Evolutionary conservation across 2,329 filamentous ascomycete genomes (phyloP).

Genomic region (Aureobasidium sp.): DNA sequence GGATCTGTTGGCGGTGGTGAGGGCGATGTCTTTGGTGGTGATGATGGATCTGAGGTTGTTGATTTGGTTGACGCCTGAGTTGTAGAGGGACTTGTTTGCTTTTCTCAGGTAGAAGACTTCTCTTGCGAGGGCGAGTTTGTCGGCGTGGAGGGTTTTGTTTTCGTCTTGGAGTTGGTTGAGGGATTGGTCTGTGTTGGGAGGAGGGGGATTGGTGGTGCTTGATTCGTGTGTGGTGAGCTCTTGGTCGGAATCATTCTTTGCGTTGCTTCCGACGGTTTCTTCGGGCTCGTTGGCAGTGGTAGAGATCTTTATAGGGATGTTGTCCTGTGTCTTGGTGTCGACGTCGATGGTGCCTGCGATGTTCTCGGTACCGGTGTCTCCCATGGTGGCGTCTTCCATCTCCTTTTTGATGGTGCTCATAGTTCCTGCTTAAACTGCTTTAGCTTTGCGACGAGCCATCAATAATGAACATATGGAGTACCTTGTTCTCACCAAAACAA

Average conservation of each 20-base stretch:
- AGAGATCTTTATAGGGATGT: neutral
- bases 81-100: neutral
- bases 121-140: neutral
- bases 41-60: neutral
- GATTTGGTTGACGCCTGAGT: neutral
- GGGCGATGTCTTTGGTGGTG: neutral
- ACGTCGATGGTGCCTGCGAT: neutral
- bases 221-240: neutral
- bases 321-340: neutral
- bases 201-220: neutral
- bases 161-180: neutral
- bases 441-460: neutral
- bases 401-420: neutral
- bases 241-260: neutral
- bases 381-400: neutral
- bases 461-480: neutral
- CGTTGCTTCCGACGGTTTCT: neutral
- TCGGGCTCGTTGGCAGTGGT: neutral
- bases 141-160: neutral
- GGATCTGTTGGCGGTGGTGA: neutral
- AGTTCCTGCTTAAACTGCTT: neutral
- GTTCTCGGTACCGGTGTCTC: too few species aligned
- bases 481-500: neutral
- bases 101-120: neutral
- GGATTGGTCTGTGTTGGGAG: neutral